Evolutionary conservation across 768 basidiomycete species (phyloP), one percentile per base, ranked within the genome.

Genomic region (Bullera alba): DNA sequence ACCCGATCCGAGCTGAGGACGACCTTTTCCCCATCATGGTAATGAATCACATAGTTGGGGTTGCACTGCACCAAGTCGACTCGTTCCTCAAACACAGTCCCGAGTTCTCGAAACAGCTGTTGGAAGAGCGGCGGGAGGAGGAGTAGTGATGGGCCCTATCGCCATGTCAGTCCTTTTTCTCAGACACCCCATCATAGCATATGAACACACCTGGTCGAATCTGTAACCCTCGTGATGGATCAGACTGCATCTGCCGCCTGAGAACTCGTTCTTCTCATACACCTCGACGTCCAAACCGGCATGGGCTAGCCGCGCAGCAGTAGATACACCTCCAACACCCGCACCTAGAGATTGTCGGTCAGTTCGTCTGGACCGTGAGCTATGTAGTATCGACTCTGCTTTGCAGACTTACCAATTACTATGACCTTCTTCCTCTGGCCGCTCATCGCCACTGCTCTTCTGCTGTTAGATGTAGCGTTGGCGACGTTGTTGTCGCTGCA

Each of bases 11-110:
- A 71, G 36, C 53, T 58, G 26, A 76, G 57, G n/a, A 54, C 56
- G 29, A 76, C 64, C n/a, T 54, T 63, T 52, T 74, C 71, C 12
- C 74, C 74, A 61, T 76, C 75, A 34, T 73, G 72, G 52, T 73
- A 76, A 42, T 76, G 74, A 34, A 76, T 61, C 16, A 70, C 57
- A 54, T 76, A 76, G 54, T 76, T 76, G 7, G 75, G 75, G 26
- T 75, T 63, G 55, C 76, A 76, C 48, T 76, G 74, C 25, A 74
- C 61, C 37, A 76, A 63, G 32, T 74, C 63, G 44, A 76, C 59
- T 28, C 73, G 69, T 26, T 73, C 69, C 14, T 63, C 58, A 17
- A 76, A 60, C 10, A 55, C 57, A 4, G 72, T 72, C 0, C 67
- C 74, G 22, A 76, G 65, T 36, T 76, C 76, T 22, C 58, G 37